Evolutionary conservation across 1,139 yeast genomes (phyloP).

Genomic region (Kurtzmaniella quercitrusa): DNA sequence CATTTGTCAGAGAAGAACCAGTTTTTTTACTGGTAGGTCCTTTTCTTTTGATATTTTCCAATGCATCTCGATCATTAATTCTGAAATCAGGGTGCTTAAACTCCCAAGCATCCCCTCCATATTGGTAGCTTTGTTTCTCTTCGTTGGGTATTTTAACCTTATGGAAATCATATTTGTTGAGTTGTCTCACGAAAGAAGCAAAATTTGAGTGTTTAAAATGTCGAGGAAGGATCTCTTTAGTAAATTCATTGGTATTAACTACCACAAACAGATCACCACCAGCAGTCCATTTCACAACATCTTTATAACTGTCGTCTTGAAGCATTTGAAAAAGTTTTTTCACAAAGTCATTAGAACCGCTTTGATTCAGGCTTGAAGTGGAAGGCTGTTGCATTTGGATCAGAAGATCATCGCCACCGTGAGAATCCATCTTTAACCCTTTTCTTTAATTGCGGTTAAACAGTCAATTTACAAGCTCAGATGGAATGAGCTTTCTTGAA

Average conservation of each 20-base stretch:
- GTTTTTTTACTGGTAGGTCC: conserved; percentile 57
- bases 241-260: conserved; percentile 82
- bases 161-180: conserved; percentile 95
- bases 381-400: conserved; percentile 8
- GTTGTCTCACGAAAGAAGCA: conserved; percentile 90
- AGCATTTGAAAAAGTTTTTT: conserved; percentile 78
- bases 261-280: conserved; percentile 85
- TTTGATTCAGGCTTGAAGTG: conserved; percentile 27
- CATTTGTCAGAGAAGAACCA: conserved; percentile 5
- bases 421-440: not conserved
- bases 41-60: conserved; percentile 78
- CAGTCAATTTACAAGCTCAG: not conserved
- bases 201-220: conserved; percentile 93
- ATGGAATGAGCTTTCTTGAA: not conserved
- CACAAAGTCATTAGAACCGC: conserved; percentile 69
- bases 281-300: conserved; percentile 80
- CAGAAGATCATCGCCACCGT: not conserved
- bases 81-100: conserved; percentile 88
- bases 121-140: conserved; percentile 48
- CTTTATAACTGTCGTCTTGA: conserved; percentile 69
- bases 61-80: conserved; percentile 62
- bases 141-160: conserved; percentile 69
- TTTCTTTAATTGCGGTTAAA: not conserved
- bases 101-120: conserved; percentile 90
- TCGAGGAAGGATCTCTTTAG: conserved; percentile 77